Evolutionary conservation across 2,329 filamentous ascomycete genomes (phyloP), one percentile per base, ranked within the genome.

Genomic region (Dothistroma septosporum): DNA sequence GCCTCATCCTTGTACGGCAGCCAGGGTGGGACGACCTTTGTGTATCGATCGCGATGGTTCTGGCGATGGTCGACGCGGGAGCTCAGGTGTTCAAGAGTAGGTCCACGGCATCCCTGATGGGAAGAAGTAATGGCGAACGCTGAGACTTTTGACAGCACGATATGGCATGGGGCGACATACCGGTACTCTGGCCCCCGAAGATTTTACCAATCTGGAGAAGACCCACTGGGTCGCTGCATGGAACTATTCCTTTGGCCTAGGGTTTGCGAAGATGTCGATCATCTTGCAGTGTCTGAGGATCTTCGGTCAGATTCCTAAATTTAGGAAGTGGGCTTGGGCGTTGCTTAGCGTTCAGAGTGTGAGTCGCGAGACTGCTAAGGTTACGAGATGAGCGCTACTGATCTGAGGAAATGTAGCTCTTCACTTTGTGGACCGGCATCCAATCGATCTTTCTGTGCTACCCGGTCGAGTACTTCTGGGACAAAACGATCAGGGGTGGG

Each of bases 401-500:
- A 44, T n/a, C 8, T 19, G 14, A 44, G 14, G 14, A 19, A 8
- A 8, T 19, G 41, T 19, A 44, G 41, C 41, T 62, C 14, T 61
- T 64, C 46, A 64, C 55, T n/a, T 21, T 28, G 12, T 59, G 61
- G 53, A 61, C 55, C 9, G 53, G 53, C 1, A 53, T 61, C 9
- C 48, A 52, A 7, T 53, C 50, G 4, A 53, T 61, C 4, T 55
- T 59, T 24, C 22, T 61, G 1, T 63, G 59, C 33, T 35, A 35
- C 28, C 57, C 62, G 12, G 52, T 62, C 41, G 46, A 50, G 7
- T 58, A 62, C 28, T 71, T 73, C 56, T 74, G 72, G 70, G 49
- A 44, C n/a, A 44, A 61, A 9, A 58, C 57, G 4, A 56, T 67
- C 10, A 37, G 41, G 19, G 63, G 74, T 28, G 60, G 63, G 44